Percentiles rank a stretch among this genome's conserved stretches.
These are phyloP conservation scores for Globisporangium lucens DNA, from an alignment of 352 stramenopile genomes.

Conservation along the genomic window DNA sequence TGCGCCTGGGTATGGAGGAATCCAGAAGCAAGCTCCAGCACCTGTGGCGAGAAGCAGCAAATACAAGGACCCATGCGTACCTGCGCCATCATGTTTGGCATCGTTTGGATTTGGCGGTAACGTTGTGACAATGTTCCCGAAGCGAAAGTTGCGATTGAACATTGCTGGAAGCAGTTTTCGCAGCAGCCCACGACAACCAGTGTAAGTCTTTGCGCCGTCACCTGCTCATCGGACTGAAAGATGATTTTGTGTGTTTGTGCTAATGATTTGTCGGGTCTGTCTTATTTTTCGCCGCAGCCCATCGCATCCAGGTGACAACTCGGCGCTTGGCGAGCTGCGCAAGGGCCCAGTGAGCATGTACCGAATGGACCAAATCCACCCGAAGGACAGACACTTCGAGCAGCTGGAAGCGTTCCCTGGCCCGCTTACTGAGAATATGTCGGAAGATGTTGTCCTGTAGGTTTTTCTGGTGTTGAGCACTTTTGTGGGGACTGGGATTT, in stretches of 20 bases:
- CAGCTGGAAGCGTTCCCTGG: constrained; percentile 77
- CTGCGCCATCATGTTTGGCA: constrained; percentile 66
- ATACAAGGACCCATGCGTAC: constrained; percentile 81
- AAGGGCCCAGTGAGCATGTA: constrained; percentile 83
- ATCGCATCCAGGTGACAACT: constrained; percentile 46
- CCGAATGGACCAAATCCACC: constrained; percentile 76
- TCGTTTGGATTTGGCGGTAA: constrained; percentile 88
- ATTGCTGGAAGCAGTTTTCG: constrained; percentile 49
- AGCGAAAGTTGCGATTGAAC: constrained; percentile 79
- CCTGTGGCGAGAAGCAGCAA: constrained; percentile 53
- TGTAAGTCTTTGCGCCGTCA: constrained; percentile 33
- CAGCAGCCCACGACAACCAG: constrained; percentile 56
- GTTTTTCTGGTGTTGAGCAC: not conserved
- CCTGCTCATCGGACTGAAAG: not conserved
- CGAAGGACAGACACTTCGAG: constrained; percentile 61
- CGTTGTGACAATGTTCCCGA: constrained; percentile 88
- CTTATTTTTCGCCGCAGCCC: constrained; percentile 25
- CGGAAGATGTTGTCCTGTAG: constrained; percentile 60
- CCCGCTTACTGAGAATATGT: constrained; percentile 58
- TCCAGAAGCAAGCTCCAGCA: constrained; percentile 9
- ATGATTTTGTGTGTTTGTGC: constrained; percentile 3
- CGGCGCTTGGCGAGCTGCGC: constrained; percentile 54
- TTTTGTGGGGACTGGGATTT: not conserved
- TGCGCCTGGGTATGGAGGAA: constrained; percentile 1
- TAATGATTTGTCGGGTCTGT: not conserved